These are phyloP conservation scores for Globisporangium cylindrosporum DNA, from an alignment of 352 stramenopile genomes.

Conservation along the genomic window DNA sequence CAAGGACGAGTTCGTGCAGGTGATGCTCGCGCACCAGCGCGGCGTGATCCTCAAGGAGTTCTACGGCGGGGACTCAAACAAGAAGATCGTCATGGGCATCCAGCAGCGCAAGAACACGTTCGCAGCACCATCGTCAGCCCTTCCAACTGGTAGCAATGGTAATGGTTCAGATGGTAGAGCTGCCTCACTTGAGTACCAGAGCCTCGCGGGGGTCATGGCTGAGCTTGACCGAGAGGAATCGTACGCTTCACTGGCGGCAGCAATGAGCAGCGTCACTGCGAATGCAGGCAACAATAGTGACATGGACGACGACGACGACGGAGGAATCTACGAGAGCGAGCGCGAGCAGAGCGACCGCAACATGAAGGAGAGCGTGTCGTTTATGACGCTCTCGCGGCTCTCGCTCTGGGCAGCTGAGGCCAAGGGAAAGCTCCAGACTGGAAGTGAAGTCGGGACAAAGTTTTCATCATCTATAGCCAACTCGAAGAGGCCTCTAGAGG, in stretches of 20 bases:
- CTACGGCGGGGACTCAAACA: slow-evolving; percentile 46
- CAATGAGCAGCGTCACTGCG: slow-evolving; percentile 32
- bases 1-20: slow-evolving; percentile 73
- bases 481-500: neutral
- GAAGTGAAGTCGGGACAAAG: slow-evolving; percentile 4
- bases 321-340: slow-evolving; percentile 2
- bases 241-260: slow-evolving; percentile 51
- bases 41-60: slow-evolving; percentile 62
- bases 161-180: neutral
- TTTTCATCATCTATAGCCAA: neutral
- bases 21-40: slow-evolving; percentile 74
- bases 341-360: slow-evolving; percentile 9
- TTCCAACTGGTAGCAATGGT: neutral
- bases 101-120: slow-evolving; percentile 50
- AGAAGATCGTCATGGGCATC: slow-evolving; percentile 50
- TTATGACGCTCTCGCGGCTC: slow-evolving; percentile 52
- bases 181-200: slow-evolving; percentile 23
- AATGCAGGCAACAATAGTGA: neutral
- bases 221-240: slow-evolving; percentile 54
- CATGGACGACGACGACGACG: slow-evolving; percentile 25
- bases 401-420: slow-evolving; percentile 58
- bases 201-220: slow-evolving; percentile 17
- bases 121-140: slow-evolving; percentile 2
- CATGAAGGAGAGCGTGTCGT: slow-evolving; percentile 57
- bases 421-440: slow-evolving; percentile 41